Conservation (phyloP, 306 rosid genomes). For the Aeschynomene evenia region DNA sequence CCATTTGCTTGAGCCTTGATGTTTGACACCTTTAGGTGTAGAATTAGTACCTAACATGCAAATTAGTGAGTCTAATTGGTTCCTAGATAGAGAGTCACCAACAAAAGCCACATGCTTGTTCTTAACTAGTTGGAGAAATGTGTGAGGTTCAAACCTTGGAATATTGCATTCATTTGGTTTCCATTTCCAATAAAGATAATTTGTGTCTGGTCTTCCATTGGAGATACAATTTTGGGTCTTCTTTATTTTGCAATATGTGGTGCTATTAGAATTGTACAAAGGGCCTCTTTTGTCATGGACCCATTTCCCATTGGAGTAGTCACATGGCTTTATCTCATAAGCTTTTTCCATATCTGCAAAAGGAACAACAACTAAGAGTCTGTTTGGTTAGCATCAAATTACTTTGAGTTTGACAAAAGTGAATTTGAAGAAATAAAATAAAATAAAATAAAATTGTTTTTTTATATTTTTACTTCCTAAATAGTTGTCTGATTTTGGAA, state of each 20-base stretch:
- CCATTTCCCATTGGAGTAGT: slow-evolving; percentile 69
- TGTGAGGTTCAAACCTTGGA: slow-evolving; percentile 67
- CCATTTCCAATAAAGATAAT: slow-evolving; percentile 71
- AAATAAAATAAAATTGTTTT: too few relatives aligned
- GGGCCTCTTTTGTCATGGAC: slow-evolving; percentile 46
- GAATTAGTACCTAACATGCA: slow-evolving; percentile 52
- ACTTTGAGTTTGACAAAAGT: too few relatives aligned
- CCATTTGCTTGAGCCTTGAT: slow-evolving; percentile 52
- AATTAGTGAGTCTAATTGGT: slow-evolving; percentile 75
- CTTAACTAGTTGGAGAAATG: slow-evolving; percentile 48
- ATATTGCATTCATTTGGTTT: slow-evolving; percentile 54
- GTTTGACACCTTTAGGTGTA: slow-evolving; percentile 43
- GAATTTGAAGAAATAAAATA: too few relatives aligned
- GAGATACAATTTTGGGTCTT: slow-evolving; percentile 55
- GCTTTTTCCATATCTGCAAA: slow-evolving; percentile 40
- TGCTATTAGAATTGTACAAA: slow-evolving; percentile 54
- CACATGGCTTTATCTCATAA: slow-evolving; percentile 47
- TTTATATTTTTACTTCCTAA: too few relatives aligned
- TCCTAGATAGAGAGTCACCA: slow-evolving; percentile 78
- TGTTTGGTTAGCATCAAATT: too few relatives aligned
- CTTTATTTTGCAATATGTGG: slow-evolving; percentile 57
- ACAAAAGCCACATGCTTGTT: slow-evolving; percentile 70
- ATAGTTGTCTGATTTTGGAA: too few relatives aligned
- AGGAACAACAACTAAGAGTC: too few relatives aligned
- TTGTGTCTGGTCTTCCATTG: slow-evolving; percentile 61